Evolutionary conservation across 148 eudicot genomes (phyloP).

Genomic region (Selenicereus undatus): DNA sequence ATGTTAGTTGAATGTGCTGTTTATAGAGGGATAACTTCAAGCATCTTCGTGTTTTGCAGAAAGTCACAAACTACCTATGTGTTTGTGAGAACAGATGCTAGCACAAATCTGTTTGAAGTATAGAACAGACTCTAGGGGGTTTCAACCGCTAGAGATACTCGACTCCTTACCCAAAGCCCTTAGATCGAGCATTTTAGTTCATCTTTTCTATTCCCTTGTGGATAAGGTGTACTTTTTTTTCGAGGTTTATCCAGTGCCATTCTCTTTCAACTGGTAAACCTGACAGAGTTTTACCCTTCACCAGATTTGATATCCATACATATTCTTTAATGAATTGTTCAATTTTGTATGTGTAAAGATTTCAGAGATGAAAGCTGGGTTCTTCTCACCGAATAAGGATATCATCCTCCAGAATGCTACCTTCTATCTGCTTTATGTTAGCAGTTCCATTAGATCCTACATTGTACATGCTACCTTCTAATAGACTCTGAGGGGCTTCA

Average conservation of each 20-base stretch:
- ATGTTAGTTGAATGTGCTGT: no score
- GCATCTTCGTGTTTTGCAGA: no score
- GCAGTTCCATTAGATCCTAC: no score
- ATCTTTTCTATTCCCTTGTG: slow-evolving; percentile 53
- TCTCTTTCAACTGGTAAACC: slow-evolving; percentile 66
- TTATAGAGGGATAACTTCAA: no score
- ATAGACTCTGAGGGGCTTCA: no score
- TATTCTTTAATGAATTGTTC: not conserved
- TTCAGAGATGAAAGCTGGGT: slow-evolving; percentile 90
- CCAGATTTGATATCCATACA: not conserved
- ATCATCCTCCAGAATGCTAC: no score
- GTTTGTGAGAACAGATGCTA: not conserved
- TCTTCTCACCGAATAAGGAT: slow-evolving; percentile 38
- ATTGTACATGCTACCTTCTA: no score
- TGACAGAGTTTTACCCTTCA: not conserved
- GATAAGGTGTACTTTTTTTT: slow-evolving; percentile 59
- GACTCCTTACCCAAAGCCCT: slow-evolving; percentile 63
- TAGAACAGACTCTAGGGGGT: slow-evolving; percentile 65
- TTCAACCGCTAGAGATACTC: slow-evolving; percentile 20
- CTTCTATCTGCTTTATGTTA: no score
- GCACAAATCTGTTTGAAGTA: slow-evolving; percentile 69
- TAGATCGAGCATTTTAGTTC: slow-evolving; percentile 63
- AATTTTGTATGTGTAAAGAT: not conserved
- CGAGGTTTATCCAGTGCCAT: slow-evolving; percentile 54
- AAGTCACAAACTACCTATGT: no score